These are phyloP conservation scores for Chrysoporthe cubensis DNA, from an alignment of 2,329 filamentous ascomycete genomes.

Conservation along the genomic window DNA sequence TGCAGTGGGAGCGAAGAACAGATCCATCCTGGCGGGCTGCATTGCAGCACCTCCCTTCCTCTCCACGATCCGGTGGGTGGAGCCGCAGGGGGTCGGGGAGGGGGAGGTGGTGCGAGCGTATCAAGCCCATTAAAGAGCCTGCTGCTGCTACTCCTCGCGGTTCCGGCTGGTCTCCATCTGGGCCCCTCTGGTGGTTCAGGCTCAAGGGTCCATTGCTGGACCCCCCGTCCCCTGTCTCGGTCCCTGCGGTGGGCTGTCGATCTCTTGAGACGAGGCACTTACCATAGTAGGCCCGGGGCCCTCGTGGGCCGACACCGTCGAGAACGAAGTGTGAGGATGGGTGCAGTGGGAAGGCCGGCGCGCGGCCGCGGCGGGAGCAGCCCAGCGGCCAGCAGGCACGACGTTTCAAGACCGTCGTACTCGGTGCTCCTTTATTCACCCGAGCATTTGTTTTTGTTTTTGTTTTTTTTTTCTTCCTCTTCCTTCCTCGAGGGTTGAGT, in stretches of 20 bases:
- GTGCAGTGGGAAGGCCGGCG: no score
- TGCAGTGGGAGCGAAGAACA: not conserved
- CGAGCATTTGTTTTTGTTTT: no score
- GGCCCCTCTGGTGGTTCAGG: conserved; percentile 4
- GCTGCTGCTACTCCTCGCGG: not conserved
- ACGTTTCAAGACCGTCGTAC: no score
- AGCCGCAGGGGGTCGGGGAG: not conserved
- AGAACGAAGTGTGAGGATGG: no score
- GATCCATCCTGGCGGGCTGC: not conserved
- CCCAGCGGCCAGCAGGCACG: no score
- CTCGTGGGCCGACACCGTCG: no score
- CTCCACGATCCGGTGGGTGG: conserved; percentile 13
- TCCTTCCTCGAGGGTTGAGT: not conserved
- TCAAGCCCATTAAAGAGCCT: conserved; percentile 14
- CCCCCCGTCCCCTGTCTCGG: conserved; percentile 7
- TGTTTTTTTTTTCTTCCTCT: no score
- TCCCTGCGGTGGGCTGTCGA: conserved; percentile 1
- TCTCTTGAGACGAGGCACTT: not conserved
- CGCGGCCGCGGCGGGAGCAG: no score
- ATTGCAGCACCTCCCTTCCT: not conserved
- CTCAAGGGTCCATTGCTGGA: conserved; percentile 3
- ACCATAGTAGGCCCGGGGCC: no score
- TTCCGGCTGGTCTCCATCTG: conserved; percentile 7
- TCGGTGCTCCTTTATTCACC: no score
- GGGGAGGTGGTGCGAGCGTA: conserved; percentile 19